Percentiles rank a stretch among this genome's conserved stretches.
Evolutionary conservation across 192 early-diverging fungal genomes (phyloP).

Genomic region (Phycomyces blakesleeanus): DNA sequence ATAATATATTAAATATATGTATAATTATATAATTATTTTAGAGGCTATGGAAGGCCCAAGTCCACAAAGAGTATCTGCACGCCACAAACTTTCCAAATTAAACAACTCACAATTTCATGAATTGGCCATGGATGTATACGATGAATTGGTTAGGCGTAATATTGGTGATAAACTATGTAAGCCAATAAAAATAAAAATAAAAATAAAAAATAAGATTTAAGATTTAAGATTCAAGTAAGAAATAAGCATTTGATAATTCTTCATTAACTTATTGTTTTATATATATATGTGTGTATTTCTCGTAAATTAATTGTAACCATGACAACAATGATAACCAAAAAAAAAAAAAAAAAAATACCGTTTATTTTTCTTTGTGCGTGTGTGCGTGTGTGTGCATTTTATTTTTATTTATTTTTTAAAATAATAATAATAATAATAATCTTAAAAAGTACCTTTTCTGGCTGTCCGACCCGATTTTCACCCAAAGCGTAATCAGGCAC

Average conservation of each 20-base stretch:
- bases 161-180: slow-evolving; percentile 56
- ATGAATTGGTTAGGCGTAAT: slow-evolving; percentile 81
- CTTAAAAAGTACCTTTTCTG: slow-evolving; percentile 77
- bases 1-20: no score
- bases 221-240: no score
- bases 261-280: no score
- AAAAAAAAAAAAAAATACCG: background rate
- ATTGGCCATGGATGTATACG: slow-evolving; percentile 90
- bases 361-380: no score
- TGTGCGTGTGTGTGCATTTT: no score
- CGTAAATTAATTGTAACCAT: no score
- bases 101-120: slow-evolving; percentile 86
- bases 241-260: no score
- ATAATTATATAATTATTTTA: no score
- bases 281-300: no score
- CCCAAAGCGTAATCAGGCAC: slow-evolving; percentile 92
- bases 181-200: background rate
- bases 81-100: slow-evolving; percentile 80
- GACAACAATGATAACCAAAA: background rate
- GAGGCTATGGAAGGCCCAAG: slow-evolving; percentile 27
- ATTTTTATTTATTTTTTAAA: no score
- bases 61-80: slow-evolving; percentile 46
- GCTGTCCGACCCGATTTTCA: slow-evolving; percentile 84
- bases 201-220: background rate
- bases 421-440: no score